Conservation (phyloP, 23 red algal genomes). For the Pyropia yezoensis region DNA sequence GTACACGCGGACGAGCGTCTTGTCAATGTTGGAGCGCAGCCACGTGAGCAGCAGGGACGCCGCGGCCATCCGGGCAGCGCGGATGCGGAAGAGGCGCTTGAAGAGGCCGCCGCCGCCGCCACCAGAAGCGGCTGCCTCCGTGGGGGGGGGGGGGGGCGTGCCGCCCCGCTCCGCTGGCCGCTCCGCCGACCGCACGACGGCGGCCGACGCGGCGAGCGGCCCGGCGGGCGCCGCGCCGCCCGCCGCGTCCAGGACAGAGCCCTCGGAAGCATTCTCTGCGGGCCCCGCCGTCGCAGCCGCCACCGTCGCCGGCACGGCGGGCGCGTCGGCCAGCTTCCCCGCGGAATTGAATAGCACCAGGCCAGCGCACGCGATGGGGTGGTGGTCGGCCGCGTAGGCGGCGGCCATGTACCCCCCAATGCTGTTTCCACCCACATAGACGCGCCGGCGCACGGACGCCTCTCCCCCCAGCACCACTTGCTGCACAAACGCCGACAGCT, state of each 20-base stretch:
- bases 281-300: too few relatives aligned
- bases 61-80: slow-evolving; percentile 9
- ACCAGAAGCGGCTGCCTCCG: too few relatives aligned
- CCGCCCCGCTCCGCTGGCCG: too few relatives aligned
- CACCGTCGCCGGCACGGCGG: too few relatives aligned
- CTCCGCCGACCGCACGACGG: too few relatives aligned
- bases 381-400: slow-evolving; percentile 50
- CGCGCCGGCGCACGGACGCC: neutral
- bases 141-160: too few relatives aligned
- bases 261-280: too few relatives aligned
- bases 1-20: slow-evolving; percentile 56
- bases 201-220: too few relatives aligned
- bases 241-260: too few relatives aligned
- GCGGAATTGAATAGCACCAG: slow-evolving; percentile 42
- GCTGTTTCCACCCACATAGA: slow-evolving; percentile 78
- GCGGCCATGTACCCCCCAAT: slow-evolving; percentile 75
- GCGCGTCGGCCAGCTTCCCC: slow-evolving; percentile 8
- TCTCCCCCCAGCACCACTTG: slow-evolving; percentile 31
- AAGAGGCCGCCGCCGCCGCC: too few relatives aligned
- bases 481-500: slow-evolving; percentile 66
- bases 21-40: slow-evolving; percentile 42
- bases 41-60: slow-evolving; percentile 25
- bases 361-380: slow-evolving; percentile 12
- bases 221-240: too few relatives aligned
- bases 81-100: too few relatives aligned